Evolutionary conservation across 441 rosid genomes (phyloP), one percentile per base, ranked within the genome.

Genomic region (Gossypium davidsonii): DNA sequence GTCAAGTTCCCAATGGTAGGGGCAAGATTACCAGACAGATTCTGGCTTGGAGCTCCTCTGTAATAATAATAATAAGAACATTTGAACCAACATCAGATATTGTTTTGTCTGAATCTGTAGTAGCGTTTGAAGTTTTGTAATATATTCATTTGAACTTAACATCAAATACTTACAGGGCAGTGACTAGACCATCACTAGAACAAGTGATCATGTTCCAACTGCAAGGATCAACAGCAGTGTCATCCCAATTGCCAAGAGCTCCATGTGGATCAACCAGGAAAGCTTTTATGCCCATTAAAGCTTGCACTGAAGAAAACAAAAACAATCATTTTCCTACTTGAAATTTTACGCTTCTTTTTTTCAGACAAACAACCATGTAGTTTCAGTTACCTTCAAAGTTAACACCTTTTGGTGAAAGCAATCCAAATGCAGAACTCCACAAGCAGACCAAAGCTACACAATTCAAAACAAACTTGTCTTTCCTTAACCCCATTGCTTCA

Each of bases 1-100:
- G 94, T 88, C 85, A 94, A 80, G 85, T 95, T 91, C 8, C 91
- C 90, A 52, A 95, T 91, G 79, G 90, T 88, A 37, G 92, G 89
- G 56, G 96, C 78, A 67, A 95, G 92, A 72, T 87, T 79, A 26
- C 99, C 98, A 56, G 98, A 90, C 62, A 95, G 85, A 70, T 79
- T 76, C 80, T 92, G 98, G 88, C 97, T 95, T 61, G 96, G 97
- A 78, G 89, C 91, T 74, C 88, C 98, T 74, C 99, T 95, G 87
- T 67, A 84, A 56, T 76, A 51, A 31, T 28, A 4, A 28, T 28
- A 26, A 78, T 78, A 56, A 37, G 80, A 52, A 52, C 55, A 49
- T 72, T 61, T 31, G 12, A 48, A 44, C 25, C 65, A 65, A 65
- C 37, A 15, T 73, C 53, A 42, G 55, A 1, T 49, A n/a, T 23